phyloP scores from a whole-genome alignment of 2,329 filamentous ascomycete species.

The Aschersonia sp. region DNA sequence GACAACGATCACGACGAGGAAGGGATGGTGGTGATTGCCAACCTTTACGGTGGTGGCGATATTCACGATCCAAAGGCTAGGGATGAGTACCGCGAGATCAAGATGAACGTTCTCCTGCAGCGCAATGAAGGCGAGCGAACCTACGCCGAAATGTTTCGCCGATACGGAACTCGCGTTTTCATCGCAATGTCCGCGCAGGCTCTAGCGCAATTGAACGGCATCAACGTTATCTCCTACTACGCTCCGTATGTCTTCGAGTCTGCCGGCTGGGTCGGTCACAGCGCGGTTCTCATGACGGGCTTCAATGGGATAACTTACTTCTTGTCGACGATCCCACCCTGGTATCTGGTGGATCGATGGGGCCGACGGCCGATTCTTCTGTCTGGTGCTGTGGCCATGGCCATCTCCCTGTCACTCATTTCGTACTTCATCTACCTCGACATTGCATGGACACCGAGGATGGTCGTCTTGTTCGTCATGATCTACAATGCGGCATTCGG shows the following conservation, averaged over 20 bases:
- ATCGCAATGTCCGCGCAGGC: constrained; percentile 98
- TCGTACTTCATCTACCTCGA: constrained; percentile 94
- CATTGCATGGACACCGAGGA: constrained; percentile 57
- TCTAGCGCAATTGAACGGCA: constrained; percentile 91
- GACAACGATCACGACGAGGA: constrained; percentile 98
- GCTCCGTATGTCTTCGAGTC: constrained; percentile 93
- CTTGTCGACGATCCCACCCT: constrained; percentile 82
- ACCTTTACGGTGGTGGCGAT: constrained; percentile 89
- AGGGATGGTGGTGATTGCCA: constrained; percentile 95
- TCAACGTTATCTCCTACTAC: constrained; percentile 99
- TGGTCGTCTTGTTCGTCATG: constrained; percentile 93
- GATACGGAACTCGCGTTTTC: constrained; percentile 82
- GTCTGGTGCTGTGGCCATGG: constrained; percentile 80
- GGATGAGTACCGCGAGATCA: constrained; percentile 96
- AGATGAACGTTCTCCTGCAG: constrained; percentile 89
- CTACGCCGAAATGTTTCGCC: constrained; percentile 87
- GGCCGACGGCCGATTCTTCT: constrained; percentile 81
- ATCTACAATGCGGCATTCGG: constrained; percentile 97
- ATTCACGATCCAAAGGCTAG: constrained; percentile 85
- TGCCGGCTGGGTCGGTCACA: constrained; percentile 83
- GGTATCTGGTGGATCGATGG: constrained; percentile 92
- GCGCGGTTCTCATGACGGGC: constrained; percentile 91
- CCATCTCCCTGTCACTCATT: constrained; percentile 72
- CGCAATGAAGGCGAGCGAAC: constrained; percentile 89
- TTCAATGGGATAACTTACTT: constrained; percentile 88